Evolutionary conservation across 2,329 filamentous ascomycete genomes (phyloP).

Genomic region (Madurella fahalii): DNA sequence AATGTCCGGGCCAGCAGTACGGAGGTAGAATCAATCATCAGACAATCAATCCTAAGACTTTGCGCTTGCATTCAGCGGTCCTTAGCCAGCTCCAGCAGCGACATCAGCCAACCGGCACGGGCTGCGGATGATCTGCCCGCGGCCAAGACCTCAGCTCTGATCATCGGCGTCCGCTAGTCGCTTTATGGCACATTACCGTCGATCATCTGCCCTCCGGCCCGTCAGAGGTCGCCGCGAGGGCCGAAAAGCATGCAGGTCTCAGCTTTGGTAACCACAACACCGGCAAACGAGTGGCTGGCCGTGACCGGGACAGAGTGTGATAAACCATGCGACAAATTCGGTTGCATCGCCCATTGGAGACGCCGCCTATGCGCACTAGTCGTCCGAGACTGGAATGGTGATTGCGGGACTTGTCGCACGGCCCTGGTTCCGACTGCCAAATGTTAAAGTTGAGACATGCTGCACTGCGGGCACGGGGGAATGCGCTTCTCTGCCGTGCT

Average conservation of each 20-base stretch:
- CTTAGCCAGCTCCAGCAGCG: too few species aligned
- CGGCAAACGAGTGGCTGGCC: slow-evolving; percentile 2
- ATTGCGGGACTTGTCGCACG: not conserved
- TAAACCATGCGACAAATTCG: not conserved
- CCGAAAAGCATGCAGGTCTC: slow-evolving; percentile 10
- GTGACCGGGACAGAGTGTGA: not conserved
- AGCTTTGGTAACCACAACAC: slow-evolving; percentile 3
- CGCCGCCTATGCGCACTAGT: not conserved
- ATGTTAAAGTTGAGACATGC: not conserved
- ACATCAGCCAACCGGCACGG: too few species aligned
- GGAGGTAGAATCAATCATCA: too few species aligned
- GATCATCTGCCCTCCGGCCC: slow-evolving; percentile 14
- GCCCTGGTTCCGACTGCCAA: not conserved
- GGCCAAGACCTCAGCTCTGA: not conserved
- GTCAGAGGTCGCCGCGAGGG: slow-evolving; percentile 2
- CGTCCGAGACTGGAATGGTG: not conserved
- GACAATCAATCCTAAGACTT: too few species aligned
- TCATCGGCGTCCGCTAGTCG: not conserved
- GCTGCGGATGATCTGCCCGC: not conserved
- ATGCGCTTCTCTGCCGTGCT: not conserved
- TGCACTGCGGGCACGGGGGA: not conserved
- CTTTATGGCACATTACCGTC: not conserved
- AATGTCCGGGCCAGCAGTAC: too few species aligned
- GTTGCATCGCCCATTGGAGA: slow-evolving; percentile 10
- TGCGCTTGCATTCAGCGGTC: too few species aligned